Conservation (phyloP, 164 flowering plant species). For the Chloranthus sessilifolius region DNA sequence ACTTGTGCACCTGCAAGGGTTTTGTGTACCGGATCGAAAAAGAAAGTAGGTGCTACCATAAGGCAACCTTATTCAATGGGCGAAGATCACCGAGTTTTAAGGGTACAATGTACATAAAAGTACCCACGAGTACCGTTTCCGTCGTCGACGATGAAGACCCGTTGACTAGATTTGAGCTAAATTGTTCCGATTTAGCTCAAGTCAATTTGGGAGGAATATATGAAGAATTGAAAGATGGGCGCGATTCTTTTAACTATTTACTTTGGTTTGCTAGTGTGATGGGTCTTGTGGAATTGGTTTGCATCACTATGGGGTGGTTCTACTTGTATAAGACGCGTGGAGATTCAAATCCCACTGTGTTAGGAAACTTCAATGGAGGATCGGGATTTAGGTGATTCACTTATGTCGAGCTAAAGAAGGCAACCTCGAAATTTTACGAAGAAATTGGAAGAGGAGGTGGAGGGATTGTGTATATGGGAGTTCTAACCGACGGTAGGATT, state of each 20-base stretch:
- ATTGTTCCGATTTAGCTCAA: no score
- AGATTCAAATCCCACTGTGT: neutral
- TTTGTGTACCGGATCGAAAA: constrained; percentile 7
- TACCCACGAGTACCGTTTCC: constrained; percentile 9
- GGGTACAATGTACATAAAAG: constrained; percentile 12
- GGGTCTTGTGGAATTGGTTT: constrained; percentile 18
- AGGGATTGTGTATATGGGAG: constrained; percentile 25
- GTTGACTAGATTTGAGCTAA: constrained; percentile 16
- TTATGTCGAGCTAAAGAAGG: constrained; percentile 23
- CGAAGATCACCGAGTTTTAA: constrained; percentile 1
- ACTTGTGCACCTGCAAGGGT: constrained; percentile 14
- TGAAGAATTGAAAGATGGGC: constrained; percentile 9
- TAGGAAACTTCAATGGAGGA: constrained; percentile 8
- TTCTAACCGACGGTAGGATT: constrained; percentile 7
- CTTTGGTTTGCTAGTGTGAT: constrained; percentile 7
- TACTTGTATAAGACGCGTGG: neutral
- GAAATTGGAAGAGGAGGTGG: constrained; percentile 25
- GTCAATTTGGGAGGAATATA: no score
- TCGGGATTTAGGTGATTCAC: constrained; percentile 21
- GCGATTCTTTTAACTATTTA: constrained; percentile 5
- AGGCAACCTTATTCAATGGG: constrained; percentile 21
- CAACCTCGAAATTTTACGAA: constrained; percentile 14
- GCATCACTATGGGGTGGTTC: constrained; percentile 11
- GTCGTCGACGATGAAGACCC: neutral
- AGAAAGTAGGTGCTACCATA: constrained; percentile 14